Evolutionary conservation across 352 stramenopile genomes (phyloP).

Genomic region (Pythium utonaiense): DNA sequence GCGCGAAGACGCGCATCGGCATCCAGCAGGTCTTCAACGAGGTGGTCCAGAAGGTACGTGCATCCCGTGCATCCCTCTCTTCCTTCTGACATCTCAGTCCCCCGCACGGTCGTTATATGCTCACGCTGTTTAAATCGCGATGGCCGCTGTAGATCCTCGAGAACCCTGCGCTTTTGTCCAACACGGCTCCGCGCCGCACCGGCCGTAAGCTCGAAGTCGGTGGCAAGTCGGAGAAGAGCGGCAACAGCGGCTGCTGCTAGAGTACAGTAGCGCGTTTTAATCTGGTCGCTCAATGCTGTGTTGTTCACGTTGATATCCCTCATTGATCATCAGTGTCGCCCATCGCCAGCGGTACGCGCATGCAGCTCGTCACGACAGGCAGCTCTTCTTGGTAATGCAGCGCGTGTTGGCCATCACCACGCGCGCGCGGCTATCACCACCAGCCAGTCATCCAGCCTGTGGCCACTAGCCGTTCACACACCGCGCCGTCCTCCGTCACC

Average conservation of each 20-base stretch:
- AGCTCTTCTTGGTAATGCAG: background rate
- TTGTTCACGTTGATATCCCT: background rate
- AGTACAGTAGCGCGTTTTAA: conserved; percentile 2
- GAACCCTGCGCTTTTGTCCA: conserved; percentile 85
- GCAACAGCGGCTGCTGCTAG: conserved; percentile 57
- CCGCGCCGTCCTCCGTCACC: background rate
- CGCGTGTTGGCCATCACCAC: background rate
- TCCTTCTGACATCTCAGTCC: no score
- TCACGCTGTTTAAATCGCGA: no score
- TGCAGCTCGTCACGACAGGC: background rate
- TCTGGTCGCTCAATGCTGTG: conserved; percentile 2
- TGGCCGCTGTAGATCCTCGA: conserved; percentile 78
- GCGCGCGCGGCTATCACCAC: no score
- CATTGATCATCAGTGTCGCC: no score
- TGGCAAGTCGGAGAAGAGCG: conserved; percentile 50
- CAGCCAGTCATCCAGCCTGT: background rate
- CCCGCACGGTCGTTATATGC: no score
- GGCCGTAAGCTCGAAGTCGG: conserved; percentile 49
- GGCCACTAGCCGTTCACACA: background rate
- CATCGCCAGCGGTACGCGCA: no score
- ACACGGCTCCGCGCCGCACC: conserved; percentile 74
- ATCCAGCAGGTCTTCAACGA: conserved; percentile 97
- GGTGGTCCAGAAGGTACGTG: conserved; percentile 95
- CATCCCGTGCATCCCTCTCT: no score
- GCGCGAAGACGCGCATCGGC: conserved; percentile 93